Conservation (phyloP, 179 eudicot genomes). For the Vitellaria paradoxa region DNA sequence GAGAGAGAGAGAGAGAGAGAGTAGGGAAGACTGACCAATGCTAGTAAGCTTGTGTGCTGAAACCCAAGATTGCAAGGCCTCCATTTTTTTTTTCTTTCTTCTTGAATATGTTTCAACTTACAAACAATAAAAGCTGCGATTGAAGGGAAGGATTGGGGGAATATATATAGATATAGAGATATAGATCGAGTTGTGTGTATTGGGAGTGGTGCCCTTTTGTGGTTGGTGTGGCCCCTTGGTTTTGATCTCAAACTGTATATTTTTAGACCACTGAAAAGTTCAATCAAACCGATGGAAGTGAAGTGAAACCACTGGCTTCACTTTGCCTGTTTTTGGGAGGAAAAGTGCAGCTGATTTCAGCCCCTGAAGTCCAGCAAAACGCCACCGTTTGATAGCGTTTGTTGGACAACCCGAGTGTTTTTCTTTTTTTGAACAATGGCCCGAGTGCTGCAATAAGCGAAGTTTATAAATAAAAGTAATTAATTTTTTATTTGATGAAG, state of each 20-base stretch:
- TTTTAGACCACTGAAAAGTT: background rate
- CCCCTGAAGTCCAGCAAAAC: no score
- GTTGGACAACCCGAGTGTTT: no score
- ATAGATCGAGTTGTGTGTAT: no score
- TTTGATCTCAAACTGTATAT: conserved; percentile 10
- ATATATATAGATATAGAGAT: conserved; percentile 18
- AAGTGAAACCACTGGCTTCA: conserved; percentile 13
- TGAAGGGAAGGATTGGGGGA: conserved; percentile 17
- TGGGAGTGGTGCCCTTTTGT: background rate
- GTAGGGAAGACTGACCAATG: conserved; percentile 76
- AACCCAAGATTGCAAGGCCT: conserved; percentile 71
- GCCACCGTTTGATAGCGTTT: no score
- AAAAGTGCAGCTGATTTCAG: no score
- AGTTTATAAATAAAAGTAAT: no score
- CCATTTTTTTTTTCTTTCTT: conserved; percentile 45
- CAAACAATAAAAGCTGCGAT: conserved; percentile 5
- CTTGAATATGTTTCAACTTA: no score
- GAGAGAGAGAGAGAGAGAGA: background rate
- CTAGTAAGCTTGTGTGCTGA: conserved; percentile 74
- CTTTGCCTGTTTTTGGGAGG: background rate
- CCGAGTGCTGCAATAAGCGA: no score
- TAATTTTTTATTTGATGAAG: no score
- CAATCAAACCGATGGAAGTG: background rate
- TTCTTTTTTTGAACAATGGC: no score
- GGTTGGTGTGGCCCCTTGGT: conserved; percentile 33